Conservation (phyloP, 495 filamentous ascomycete species). For the Talaromyces wortmannii region DNA sequence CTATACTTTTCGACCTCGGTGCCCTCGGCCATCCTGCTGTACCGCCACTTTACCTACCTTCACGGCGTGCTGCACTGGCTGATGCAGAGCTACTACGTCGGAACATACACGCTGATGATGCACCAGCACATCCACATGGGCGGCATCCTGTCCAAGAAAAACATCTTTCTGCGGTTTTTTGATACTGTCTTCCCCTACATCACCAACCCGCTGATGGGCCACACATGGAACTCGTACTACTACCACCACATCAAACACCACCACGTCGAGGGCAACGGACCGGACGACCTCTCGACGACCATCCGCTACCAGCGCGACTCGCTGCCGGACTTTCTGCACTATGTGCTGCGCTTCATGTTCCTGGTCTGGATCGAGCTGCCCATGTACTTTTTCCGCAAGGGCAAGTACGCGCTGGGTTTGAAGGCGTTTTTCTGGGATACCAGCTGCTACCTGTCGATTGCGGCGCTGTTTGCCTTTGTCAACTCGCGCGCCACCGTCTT, state of each 20-base stretch:
- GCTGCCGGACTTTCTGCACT: conserved; percentile 54
- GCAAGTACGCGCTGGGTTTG: conserved; percentile 40
- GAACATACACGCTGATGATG: conserved; percentile 72
- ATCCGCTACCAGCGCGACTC: conserved; percentile 70
- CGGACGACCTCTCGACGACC: conserved; percentile 67
- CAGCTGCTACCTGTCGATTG: conserved; percentile 40
- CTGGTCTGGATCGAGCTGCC: conserved; percentile 70
- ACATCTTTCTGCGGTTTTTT: conserved; percentile 29
- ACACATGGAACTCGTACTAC: conserved; percentile 79
- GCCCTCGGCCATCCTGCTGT: conserved; percentile 59
- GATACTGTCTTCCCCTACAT: conserved; percentile 66
- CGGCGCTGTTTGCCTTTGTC: conserved; percentile 34
- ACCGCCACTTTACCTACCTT: conserved; percentile 53
- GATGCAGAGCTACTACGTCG: conserved; percentile 57
- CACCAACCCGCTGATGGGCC: conserved; percentile 67
- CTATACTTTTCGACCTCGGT: conserved; percentile 63
- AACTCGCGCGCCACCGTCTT: conserved; percentile 49
- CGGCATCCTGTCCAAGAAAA: conserved; percentile 46
- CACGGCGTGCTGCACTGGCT: conserved; percentile 58
- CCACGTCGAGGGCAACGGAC: conserved; percentile 76
- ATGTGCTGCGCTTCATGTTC: conserved; percentile 65
- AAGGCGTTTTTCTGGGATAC: conserved; percentile 52
- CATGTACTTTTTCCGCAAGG: conserved; percentile 58
- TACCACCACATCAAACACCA: conserved; percentile 85
- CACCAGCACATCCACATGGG: conserved; percentile 77